A percentile compares a stretch with the other conserved stretches of the same genome.
Conservation (phyloP, 306 rosid species). For the Crataegus laevigata region DNA sequence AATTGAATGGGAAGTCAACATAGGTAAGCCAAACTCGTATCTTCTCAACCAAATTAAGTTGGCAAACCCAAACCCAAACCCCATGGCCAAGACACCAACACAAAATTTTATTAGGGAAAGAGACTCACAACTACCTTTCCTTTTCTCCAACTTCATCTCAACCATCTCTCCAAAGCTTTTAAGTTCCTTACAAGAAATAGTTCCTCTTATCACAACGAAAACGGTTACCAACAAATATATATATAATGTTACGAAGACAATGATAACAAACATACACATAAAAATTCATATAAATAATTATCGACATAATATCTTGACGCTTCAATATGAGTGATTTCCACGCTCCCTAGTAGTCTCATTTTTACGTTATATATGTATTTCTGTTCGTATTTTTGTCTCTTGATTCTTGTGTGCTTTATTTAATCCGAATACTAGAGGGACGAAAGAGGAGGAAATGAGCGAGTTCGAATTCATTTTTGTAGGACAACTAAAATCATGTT, state of each 20-base stretch:
- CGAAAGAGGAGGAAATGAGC: too few relatives aligned
- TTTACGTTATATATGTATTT: too few relatives aligned
- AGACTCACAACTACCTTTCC: slow-evolving; percentile 14
- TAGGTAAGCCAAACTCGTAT: slow-evolving; percentile 36
- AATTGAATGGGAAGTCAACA: slow-evolving; percentile 13
- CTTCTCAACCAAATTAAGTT: slow-evolving; percentile 13
- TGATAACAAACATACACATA: too few relatives aligned
- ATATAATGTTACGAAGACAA: neutral
- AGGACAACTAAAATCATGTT: neutral
- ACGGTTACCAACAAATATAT: neutral
- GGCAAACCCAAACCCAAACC: neutral
- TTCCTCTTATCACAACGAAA: neutral
- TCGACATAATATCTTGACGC: too few relatives aligned
- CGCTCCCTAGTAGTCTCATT: too few relatives aligned
- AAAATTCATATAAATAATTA: too few relatives aligned
- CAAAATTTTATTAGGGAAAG: neutral
- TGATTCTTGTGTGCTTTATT: too few relatives aligned
- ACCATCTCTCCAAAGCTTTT: neutral
- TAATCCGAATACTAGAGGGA: too few relatives aligned
- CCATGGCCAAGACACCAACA: neutral
- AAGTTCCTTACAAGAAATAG: neutral
- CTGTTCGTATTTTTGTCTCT: too few relatives aligned
- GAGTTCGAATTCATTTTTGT: neutral
- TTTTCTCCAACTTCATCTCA: slow-evolving; percentile 2
- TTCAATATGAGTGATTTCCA: too few relatives aligned